phyloP scores from a whole-genome alignment of 495 filamentous ascomycete genomes.

The Mytilinidion resinicola region DNA sequence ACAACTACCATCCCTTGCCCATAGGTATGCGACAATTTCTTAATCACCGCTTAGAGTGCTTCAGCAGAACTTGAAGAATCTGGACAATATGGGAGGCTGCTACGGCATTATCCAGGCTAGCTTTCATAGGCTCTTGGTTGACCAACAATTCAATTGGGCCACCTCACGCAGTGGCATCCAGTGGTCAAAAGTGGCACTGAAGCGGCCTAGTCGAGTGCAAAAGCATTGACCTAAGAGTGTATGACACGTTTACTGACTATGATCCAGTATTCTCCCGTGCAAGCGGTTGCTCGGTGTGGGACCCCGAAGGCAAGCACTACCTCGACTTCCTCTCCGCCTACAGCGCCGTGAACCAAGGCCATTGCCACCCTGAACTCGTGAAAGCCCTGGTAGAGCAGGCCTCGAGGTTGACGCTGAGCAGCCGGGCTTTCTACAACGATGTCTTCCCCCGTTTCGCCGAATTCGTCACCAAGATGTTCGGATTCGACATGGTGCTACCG shows the following conservation, averaged over 20 bases:
- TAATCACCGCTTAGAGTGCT: neutral
- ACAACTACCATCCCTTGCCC: slow-evolving; percentile 98
- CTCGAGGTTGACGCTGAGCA: slow-evolving; percentile 82
- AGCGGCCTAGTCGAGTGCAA: too few relatives aligned
- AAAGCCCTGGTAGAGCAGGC: slow-evolving; percentile 87
- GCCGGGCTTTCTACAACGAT: slow-evolving; percentile 97
- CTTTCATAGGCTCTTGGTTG: too few relatives aligned
- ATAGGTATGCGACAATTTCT: slow-evolving; percentile 37
- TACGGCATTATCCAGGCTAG: slow-evolving; percentile 38
- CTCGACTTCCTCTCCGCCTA: slow-evolving; percentile 98
- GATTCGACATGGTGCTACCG: slow-evolving; percentile 97
- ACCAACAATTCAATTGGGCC: too few relatives aligned
- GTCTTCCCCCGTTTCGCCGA: slow-evolving; percentile 95
- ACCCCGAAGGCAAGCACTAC: slow-evolving; percentile 94
- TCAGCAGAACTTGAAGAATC: neutral
- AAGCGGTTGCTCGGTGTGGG: slow-evolving; percentile 84
- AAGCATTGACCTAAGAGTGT: too few relatives aligned
- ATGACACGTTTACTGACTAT: slow-evolving; percentile 42
- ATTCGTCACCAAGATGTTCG: slow-evolving; percentile 81
- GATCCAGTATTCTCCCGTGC: slow-evolving; percentile 51
- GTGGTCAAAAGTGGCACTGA: too few relatives aligned
- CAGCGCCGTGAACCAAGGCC: slow-evolving; percentile 96
- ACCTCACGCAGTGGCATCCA: too few relatives aligned
- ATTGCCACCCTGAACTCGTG: slow-evolving; percentile 94
- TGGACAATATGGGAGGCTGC: neutral